Evolutionary conservation across 257 asterid genomes (phyloP).

Genomic region (Plantago ovata): DNA sequence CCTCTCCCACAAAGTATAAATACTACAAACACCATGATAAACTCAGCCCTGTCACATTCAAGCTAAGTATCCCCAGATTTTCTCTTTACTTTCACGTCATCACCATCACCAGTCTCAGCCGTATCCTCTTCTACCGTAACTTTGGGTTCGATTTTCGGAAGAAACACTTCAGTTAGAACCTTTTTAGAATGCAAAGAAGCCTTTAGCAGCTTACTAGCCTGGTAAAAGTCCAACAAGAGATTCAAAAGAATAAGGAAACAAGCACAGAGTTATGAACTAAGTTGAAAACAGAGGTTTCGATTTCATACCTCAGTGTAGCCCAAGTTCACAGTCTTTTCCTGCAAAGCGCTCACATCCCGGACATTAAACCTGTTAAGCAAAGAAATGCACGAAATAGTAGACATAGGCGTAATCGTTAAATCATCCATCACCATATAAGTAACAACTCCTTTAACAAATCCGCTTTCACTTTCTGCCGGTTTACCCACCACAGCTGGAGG

Average conservation of each 20-base stretch:
- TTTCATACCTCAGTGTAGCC: constrained; percentile 27
- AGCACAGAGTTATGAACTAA: neutral
- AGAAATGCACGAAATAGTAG: constrained; percentile 28
- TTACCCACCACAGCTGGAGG: neutral
- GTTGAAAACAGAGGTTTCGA: neutral
- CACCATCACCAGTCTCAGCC: neutral
- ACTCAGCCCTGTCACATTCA: too few species aligned
- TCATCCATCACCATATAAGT: constrained; percentile 40
- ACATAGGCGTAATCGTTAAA: constrained; percentile 29
- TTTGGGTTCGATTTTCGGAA: neutral
- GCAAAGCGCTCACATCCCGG: constrained; percentile 19
- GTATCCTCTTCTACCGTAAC: neutral
- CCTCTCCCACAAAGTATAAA: too few species aligned
- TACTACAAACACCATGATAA: too few species aligned
- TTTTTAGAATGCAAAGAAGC: constrained; percentile 9
- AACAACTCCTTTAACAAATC: constrained; percentile 35
- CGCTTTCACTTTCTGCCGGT: constrained; percentile 8
- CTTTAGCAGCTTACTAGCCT: constrained; percentile 23
- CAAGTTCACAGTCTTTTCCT: constrained; percentile 29
- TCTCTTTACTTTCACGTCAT: constrained; percentile 6
- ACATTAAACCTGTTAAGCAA: constrained; percentile 24
- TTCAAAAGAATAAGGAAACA: neutral
- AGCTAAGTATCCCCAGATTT: neutral
- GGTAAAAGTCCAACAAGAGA: neutral
- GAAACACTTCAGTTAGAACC: constrained; percentile 19